Evolutionary conservation across 768 basidiomycete genomes (phyloP), one percentile per base, ranked within the genome.

Genomic region (Phylloporus sp.): DNA sequence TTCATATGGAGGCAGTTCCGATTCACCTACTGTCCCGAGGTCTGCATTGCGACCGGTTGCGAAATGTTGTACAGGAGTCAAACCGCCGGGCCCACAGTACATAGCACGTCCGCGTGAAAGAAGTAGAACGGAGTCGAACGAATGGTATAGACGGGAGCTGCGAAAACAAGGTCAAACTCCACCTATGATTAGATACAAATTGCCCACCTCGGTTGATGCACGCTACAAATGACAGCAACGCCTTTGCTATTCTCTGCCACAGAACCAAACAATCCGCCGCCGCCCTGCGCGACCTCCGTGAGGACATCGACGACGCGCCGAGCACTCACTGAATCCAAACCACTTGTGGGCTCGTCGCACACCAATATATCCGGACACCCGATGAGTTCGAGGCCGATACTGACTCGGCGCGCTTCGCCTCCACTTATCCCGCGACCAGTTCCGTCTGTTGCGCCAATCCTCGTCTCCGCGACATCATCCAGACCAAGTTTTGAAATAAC

Each of bases 381-480:
- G 38, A 95, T 83, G 9, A 96, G 74, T 68, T 95, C 93, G 29
- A 93, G 68, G 6, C 91, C 93, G 49, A 96, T 94, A 48, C 85
- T 90, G 6, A 96, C 87, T 40, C 93, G 72, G 37, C 93, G 77
- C 74, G 89, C 88, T 65, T 96, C 92, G 9, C 93, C 93, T 10
- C 93, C 93, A 57, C 86, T 89, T 42, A 96, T 91, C 0, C 90
- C 93, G 38, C 91, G 74, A 17, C 79, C 73, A 52, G 85, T 83
- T 6, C 81, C 78, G 9, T 83, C 82, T 5, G 77, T 75, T 14
- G 80, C 64, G 4, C 66, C 81, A 31, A 96, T 93, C 45, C 86
- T 71, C 3, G 78, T 74, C 60, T 95, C 69, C 14, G 79, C 80
- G 13, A 95, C 71, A 31, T 76, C 71, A 8, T 74, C 68, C 21